phyloP scores from a whole-genome alignment of 2,329 filamentous ascomycete genomes.

The Monilinia fructigena region DNA sequence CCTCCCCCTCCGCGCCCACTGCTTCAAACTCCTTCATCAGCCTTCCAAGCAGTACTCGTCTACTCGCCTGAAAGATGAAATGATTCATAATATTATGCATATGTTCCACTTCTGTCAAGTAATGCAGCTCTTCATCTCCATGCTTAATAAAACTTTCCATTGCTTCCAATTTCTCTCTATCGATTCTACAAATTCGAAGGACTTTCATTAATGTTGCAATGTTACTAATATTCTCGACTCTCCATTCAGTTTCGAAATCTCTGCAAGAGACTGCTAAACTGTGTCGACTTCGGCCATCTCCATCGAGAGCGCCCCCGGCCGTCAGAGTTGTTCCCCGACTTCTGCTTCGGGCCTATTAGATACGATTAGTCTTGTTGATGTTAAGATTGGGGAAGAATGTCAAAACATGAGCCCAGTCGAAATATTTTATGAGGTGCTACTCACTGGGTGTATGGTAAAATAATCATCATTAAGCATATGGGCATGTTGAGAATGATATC shows the following conservation, averaged over 20 bases:
- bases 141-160: slow-evolving; percentile 79
- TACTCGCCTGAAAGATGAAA: slow-evolving; percentile 86
- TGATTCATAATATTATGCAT: slow-evolving; percentile 84
- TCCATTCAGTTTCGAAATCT: slow-evolving; percentile 45
- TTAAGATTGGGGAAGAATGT: not conserved
- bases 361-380: not conserved
- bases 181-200: slow-evolving; percentile 71
- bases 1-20: slow-evolving; percentile 47
- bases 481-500: slow-evolving; percentile 48
- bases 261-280: slow-evolving; percentile 37
- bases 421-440: slow-evolving; percentile 37
- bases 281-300: slow-evolving; percentile 21
- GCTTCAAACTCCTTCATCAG: slow-evolving; percentile 65
- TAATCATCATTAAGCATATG: slow-evolving; percentile 75
- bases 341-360: slow-evolving; percentile 42
- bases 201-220: slow-evolving; percentile 63
- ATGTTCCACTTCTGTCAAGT: slow-evolving; percentile 62
- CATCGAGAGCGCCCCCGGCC: slow-evolving; percentile 21
- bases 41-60: slow-evolving; percentile 70
- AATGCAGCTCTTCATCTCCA: slow-evolving; percentile 70
- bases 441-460: slow-evolving; percentile 67
- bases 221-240: slow-evolving; percentile 56
- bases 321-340: slow-evolving; percentile 41
- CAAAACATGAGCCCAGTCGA: not conserved
- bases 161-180: slow-evolving; percentile 86